phyloP scores from a whole-genome alignment of 495 filamentous ascomycete species.

The Glonium stellatum region DNA sequence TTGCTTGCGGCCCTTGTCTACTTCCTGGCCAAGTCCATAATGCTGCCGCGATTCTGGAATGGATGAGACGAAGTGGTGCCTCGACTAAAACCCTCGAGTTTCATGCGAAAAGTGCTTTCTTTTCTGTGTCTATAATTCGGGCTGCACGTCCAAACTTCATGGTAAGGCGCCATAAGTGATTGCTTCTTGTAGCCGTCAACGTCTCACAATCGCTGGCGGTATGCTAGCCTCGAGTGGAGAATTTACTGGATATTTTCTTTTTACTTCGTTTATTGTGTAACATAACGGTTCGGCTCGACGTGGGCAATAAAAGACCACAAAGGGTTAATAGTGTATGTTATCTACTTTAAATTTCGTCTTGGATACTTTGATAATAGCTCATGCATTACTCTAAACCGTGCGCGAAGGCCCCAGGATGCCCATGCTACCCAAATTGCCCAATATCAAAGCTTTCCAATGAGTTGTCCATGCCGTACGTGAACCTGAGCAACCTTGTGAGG shows the following conservation, averaged over 20 bases:
- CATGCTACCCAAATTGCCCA: no score
- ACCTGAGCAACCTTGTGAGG: no score
- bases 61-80: conserved; percentile 1
- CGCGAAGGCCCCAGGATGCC: no score
- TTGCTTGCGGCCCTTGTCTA: not conserved
- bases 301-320: not conserved
- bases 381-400: no score
- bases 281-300: not conserved
- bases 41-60: not conserved
- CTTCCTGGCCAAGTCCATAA: not conserved
- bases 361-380: no score
- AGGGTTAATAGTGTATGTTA: no score
- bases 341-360: no score
- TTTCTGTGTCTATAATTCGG: not conserved
- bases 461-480: no score
- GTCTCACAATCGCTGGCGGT: no score
- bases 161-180: not conserved
- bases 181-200: not conserved
- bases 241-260: not conserved
- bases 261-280: not conserved
- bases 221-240: not conserved
- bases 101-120: not conserved
- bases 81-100: not conserved
- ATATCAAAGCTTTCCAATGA: no score
- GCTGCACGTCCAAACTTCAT: not conserved